phyloP scores from a whole-genome alignment of 768 basidiomycete genomes.

The Candolleomyces aberdarensis region DNA sequence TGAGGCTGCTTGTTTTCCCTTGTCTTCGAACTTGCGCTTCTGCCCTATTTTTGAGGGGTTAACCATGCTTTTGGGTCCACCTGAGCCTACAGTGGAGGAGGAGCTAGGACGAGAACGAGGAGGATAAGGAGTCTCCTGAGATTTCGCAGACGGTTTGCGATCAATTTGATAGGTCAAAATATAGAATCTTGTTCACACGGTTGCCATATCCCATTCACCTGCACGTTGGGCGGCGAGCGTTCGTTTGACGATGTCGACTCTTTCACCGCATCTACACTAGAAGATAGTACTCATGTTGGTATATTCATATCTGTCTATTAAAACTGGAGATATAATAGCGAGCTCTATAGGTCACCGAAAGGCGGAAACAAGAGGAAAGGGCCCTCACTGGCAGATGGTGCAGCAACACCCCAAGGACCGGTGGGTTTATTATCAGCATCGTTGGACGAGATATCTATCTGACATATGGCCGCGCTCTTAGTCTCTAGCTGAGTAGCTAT shows the following conservation, averaged over 20 bases:
- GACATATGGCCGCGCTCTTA: constrained; percentile 20
- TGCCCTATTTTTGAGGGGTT: constrained; percentile 36
- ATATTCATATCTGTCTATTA: not conserved
- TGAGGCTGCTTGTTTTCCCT: constrained; percentile 40
- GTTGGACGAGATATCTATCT: not conserved
- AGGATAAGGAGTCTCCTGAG: too few relatives aligned
- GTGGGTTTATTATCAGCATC: constrained; percentile 20
- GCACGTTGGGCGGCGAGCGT: not conserved
- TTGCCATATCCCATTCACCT: too few relatives aligned
- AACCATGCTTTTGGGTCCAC: constrained; percentile 27
- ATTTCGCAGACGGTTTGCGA: too few relatives aligned
- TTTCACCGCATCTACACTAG: too few relatives aligned
- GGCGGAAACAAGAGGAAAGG: constrained; percentile 38
- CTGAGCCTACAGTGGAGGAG: too few relatives aligned
- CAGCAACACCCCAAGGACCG: constrained; percentile 41
- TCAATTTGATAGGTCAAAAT: too few relatives aligned
- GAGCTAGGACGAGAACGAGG: too few relatives aligned
- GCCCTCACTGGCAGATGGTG: constrained; percentile 37
- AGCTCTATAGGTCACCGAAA: constrained; percentile 40
- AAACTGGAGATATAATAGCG: not conserved
- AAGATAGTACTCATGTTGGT: constrained; percentile 4
- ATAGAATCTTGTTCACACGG: too few relatives aligned
- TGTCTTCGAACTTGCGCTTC: constrained; percentile 48
- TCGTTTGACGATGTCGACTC: too few relatives aligned
- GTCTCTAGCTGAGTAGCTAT: constrained; percentile 74